Evolutionary conservation across 179 eudicot genomes (phyloP).

Genomic region (Carnegiea gigantea): DNA sequence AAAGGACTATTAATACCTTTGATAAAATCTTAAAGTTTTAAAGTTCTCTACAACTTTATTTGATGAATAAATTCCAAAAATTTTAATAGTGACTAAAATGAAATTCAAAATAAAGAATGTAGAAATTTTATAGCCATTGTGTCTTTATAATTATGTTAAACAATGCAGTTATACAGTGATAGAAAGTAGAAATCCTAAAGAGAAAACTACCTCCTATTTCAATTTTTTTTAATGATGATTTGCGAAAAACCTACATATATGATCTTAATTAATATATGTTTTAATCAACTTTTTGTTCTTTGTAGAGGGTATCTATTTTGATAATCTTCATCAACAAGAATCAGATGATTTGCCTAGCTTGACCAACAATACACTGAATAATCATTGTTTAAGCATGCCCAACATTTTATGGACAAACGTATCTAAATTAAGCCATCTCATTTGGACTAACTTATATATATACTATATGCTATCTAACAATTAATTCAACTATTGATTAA

Average conservation of each 20-base stretch:
- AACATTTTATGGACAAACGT: background rate
- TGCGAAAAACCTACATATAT: background rate
- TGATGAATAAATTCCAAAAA: no score
- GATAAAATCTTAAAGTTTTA: no score
- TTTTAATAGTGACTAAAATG: no score
- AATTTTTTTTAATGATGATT: background rate
- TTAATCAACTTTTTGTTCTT: background rate
- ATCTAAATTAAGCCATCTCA: background rate
- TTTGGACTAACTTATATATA: background rate
- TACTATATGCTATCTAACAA: background rate
- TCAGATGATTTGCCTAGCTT: background rate
- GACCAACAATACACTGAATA: background rate
- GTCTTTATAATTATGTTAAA: no score
- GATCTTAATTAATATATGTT: background rate
- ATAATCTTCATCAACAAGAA: background rate
- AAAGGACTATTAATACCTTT: no score
- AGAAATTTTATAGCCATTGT: no score
- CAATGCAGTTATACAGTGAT: no score
- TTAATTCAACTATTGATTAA: background rate
- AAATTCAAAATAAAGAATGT: no score
- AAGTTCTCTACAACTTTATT: no score
- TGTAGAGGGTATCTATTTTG: background rate
- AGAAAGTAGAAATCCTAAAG: no score
- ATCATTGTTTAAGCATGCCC: background rate
- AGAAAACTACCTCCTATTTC: no score